Base-by-base conservation (phyloP, 208 protist genomes). In the Crithidia sp. region DNA sequence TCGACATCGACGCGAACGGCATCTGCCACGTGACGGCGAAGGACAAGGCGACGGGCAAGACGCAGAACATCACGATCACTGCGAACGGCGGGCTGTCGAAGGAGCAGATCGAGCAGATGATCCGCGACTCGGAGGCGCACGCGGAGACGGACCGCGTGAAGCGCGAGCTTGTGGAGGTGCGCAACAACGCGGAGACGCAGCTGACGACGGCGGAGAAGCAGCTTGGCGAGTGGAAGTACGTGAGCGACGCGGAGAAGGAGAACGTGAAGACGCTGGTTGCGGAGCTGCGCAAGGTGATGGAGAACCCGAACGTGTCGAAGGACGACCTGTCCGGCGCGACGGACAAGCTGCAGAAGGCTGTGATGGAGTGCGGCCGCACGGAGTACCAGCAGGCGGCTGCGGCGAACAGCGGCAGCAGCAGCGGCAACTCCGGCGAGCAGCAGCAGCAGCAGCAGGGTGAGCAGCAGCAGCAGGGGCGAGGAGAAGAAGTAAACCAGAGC, bases 1-100 rank as follows among this genome's bases (percentile, higher is more conserved):
- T 99, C 85, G 98, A 99, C 81, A 98, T 99, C 77, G 98, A 99
- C 85, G 97, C 96, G 41, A 99, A 99, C 84, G 97, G 98, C 62
- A 99, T 99, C 86, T 92, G 99, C 56, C 98, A 99, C 77, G 99
- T 99, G 8, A 90, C 89, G n/a, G 99, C 98, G 0, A 76, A 94
- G 83, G 99, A 99, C 88, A 99, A 99, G 87, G 92, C 94, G 10
- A 99, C 98, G 0, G 97, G 97, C 58, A 97, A 97, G 53, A 89
- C 67, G 52, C 92, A 99, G 83, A 86, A 91, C 71, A 99, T 99
- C 81, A 97, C 89, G 14, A 99, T 99, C 67, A 88, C 91, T 0
- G 86, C 87, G 13, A 86, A 82, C 74, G 91, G 90, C 67, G 91
- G 94, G 16, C 84, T 97, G 37, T 79, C 69, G 50, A 79, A 97